Evolutionary conservation across 23 red algal species (phyloP), one percentile per base, ranked within the genome.

Genomic region (Cyanidioschyzon merolae): DNA sequence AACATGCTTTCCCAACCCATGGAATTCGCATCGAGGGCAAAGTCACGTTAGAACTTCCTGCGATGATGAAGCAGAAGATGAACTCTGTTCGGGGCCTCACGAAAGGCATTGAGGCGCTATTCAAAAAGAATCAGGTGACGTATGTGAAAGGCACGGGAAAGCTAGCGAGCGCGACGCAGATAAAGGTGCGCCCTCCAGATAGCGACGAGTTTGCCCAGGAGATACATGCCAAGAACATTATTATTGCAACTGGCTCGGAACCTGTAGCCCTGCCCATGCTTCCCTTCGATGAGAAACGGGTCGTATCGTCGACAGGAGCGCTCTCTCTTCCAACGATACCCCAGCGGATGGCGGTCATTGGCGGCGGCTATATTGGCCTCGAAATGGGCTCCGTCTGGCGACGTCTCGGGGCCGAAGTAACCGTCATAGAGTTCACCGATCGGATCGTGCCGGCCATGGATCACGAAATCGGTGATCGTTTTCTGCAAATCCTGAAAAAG

Each of bases 321-420:
- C 76, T 98, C 0, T 82, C 87, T 58, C 88, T 98, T 37, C 40
- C 75, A 21, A 35, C 80, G 26, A 82, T 98, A 1, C 94, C 94
- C 34, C 76, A 88, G 79, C 88, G 85, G 74, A 98, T 98, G 94
- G 68, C 88, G 18, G 94, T 98, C 21, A 91, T 98, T 68, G 94
- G 94, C 34, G 94, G 88, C 37, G 94, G 94, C 25, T 85, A 89
- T 74, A 98, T 98, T 68, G 94, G 94, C n/a, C 75, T 98, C 30
- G 94, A 98, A 67, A 88, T 98, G 88, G 94, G 94, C 63, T 98
- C 94, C 16, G 94, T 98, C 26, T 98, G 94, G 94, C 74, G 94
- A 34, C 80, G 94, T 40, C 85, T 98, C 24, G 94, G 94, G 25
- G 25, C 88, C 40, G 76, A 98, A 34, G 94, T 98, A 36, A 98